Evolutionary conservation across 169 alveolate species (phyloP), one percentile per base, ranked within the genome.

Genomic region (Cryptosporidium parvum): DNA sequence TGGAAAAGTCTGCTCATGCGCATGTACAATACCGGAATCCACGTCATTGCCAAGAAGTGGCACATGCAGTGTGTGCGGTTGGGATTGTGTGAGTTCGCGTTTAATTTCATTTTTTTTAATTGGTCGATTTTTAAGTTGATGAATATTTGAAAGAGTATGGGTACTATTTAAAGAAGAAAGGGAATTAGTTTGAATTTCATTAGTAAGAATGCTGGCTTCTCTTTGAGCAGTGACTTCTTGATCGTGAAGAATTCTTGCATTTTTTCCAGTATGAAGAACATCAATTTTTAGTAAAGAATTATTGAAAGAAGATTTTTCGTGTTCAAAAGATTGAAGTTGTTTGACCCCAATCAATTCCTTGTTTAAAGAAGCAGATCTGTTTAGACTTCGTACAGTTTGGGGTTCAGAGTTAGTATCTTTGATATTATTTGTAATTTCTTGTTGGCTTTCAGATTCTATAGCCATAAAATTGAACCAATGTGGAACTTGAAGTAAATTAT

Each of bases 221-320:
- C 89, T 80, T 48, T 80, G 89, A 18, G 89, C 89, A 18, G 75
- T 80, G 12, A 56, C 89, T 48, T 80, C 89, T 39, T 80, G 89
- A 48, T 80, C 89, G 62, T 80, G 89, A 53, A 80, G 7, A 44
- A 80, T 62, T 80, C 89, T 80, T 23, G 89, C 72, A 45, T 37
- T 80, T 61, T 59, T 65, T 37, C 89, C 89, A 29, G 89, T 80
- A 45, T 80, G 89, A 6, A 80, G 52, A 44, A 80, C 89, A 65
- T 80, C 89, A 21, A 80, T 51, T 65, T 80, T 80, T 23, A 80
- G 75, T 39, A 37, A 18, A 31, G 84, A 29, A n/a, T 44, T 70
- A 8, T 71, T 71, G 69, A n/a, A 26, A 10, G 67, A 71, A 5
- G 67, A 56, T 26, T 69, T 69, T 10, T 42, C 80, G 29, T 59